Evolutionary conservation across 2,329 filamentous ascomycete genomes (phyloP).

Genomic region (Lachnellula hyalina): DNA sequence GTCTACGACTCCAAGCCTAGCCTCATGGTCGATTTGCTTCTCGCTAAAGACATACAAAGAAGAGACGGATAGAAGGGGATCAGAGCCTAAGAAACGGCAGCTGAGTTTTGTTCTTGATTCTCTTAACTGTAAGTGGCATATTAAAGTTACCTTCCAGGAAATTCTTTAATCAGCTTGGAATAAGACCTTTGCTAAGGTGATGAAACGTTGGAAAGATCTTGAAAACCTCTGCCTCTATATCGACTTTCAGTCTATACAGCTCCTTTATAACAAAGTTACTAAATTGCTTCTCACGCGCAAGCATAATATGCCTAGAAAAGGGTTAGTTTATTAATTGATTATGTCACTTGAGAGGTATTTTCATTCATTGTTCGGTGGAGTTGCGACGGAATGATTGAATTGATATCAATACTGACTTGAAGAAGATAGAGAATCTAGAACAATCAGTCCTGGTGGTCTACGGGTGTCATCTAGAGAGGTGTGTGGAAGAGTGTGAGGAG

Average conservation of each 20-base stretch:
- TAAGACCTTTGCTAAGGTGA: conserved; percentile 7
- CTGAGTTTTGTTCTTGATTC: conserved; percentile 7
- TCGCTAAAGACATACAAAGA: conserved; percentile 8
- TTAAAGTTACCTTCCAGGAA: conserved; percentile 14
- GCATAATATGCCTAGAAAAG: background rate
- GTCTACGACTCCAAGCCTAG: background rate
- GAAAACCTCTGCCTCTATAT: conserved; percentile 18
- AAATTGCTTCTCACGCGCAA: conserved; percentile 10
- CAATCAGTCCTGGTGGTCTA: too few species aligned
- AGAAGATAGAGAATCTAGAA: too few species aligned
- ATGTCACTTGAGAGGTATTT: too few species aligned
- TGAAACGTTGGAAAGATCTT: conserved; percentile 11
- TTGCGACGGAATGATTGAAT: too few species aligned
- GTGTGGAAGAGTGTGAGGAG: too few species aligned
- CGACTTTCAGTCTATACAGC: conserved; percentile 11
- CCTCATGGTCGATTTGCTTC: conserved; percentile 5
- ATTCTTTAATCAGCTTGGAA: conserved; percentile 16
- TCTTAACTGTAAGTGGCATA: conserved; percentile 7
- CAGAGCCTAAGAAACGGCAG: conserved; percentile 1
- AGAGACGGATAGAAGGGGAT: conserved; percentile 6
- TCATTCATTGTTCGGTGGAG: too few species aligned
- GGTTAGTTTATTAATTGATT: too few species aligned
- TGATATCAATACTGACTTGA: too few species aligned
- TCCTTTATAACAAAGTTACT: conserved; percentile 16
- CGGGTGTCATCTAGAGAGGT: too few species aligned